phyloP scores from a whole-genome alignment of 345 rosid species.

The Ceriops decandra region DNA sequence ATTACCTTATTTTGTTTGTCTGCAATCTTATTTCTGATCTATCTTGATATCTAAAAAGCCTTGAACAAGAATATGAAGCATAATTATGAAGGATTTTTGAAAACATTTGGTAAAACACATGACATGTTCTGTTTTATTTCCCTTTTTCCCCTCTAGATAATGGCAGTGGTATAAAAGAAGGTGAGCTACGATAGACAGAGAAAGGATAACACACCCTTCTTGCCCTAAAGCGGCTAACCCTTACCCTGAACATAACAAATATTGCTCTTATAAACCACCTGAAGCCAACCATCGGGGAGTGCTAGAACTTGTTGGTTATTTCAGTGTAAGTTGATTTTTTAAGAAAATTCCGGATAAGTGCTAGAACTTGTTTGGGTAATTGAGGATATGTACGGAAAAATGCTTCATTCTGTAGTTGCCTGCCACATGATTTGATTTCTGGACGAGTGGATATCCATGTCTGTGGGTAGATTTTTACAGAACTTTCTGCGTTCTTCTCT shows the following conservation, averaged over 20 bases:
- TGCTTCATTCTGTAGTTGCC: not conserved
- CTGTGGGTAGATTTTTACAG: too few relatives aligned
- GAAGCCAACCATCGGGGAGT: constrained; percentile 24
- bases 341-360: not conserved
- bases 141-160: constrained; percentile 28
- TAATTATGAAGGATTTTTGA: too few relatives aligned
- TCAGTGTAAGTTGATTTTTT: too few relatives aligned
- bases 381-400: not conserved
- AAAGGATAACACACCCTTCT: constrained; percentile 34
- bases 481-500: too few relatives aligned
- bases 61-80: not conserved
- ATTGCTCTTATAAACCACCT: constrained; percentile 37
- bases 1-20: not conserved
- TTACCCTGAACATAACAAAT: constrained; percentile 49
- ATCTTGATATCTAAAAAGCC: not conserved
- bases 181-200: constrained; percentile 32
- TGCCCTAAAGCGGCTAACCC: constrained; percentile 54
- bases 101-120: constrained; percentile 5
- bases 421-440: not conserved
- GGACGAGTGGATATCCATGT: too few relatives aligned
- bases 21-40: not conserved
- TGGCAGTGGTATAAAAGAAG: constrained; percentile 31
- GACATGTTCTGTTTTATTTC: not conserved
- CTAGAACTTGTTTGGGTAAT: not conserved
- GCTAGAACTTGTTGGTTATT: too few relatives aligned